Evolutionary conservation across 2,329 filamentous ascomycete genomes (phyloP).

Genomic region (Diaporthe sp.): DNA sequence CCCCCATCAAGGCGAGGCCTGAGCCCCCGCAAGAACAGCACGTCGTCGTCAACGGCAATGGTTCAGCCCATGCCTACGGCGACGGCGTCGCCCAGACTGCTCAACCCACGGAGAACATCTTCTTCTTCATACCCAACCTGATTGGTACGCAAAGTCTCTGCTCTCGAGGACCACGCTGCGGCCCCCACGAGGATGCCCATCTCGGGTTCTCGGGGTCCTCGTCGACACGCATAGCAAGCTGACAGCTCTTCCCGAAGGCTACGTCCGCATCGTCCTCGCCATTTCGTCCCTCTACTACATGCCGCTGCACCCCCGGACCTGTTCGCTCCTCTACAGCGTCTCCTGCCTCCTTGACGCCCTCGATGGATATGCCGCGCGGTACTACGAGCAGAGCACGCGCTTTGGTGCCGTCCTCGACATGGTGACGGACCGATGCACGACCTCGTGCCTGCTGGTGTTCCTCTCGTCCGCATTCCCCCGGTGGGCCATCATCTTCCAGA

Average conservation of each 20-base stretch:
- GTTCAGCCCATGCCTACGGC: slow-evolving; percentile 53
- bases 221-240: slow-evolving; percentile 39
- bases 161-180: background rate
- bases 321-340: slow-evolving; percentile 90
- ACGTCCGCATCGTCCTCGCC: slow-evolving; percentile 83
- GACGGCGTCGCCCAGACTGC: slow-evolving; percentile 54
- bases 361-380: slow-evolving; percentile 91
- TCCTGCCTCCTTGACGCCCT: slow-evolving; percentile 96
- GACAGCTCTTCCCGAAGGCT: slow-evolving; percentile 65
- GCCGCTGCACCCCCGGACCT: slow-evolving; percentile 97
- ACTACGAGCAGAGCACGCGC: slow-evolving; percentile 91
- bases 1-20: slow-evolving; percentile 48
- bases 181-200: slow-evolving; percentile 28
- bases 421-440: slow-evolving; percentile 98
- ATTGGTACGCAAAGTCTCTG: slow-evolving; percentile 71
- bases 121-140: slow-evolving; percentile 85
- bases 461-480: slow-evolving; percentile 93
- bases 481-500: slow-evolving; percentile 95
- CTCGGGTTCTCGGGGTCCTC: background rate
- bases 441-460: slow-evolving; percentile 94
- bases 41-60: slow-evolving; percentile 61
- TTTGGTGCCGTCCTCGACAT: slow-evolving; percentile 98
- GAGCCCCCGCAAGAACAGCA: slow-evolving; percentile 45
- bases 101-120: slow-evolving; percentile 77
- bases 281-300: slow-evolving; percentile 98